Percentiles rank a stretch among this genome's conserved stretches.
phyloP scores from a whole-genome alignment of 2,329 filamentous ascomycete species.

The Taxawa tesnikishii region DNA sequence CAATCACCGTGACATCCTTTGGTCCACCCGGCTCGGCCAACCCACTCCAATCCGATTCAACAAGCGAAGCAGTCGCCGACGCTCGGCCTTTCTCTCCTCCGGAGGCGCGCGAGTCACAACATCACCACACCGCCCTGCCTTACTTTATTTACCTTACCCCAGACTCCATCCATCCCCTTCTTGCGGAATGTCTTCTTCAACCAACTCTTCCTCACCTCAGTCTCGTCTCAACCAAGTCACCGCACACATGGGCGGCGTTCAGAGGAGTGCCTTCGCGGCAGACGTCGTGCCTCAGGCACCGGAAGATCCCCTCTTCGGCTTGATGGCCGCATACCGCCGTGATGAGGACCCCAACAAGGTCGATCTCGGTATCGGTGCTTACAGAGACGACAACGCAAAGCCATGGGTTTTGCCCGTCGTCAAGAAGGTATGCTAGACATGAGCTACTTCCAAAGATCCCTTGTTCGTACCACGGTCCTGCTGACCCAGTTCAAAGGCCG shows the following conservation, averaged over 20 bases:
- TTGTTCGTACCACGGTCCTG: neutral
- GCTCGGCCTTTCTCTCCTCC: no score
- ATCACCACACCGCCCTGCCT: no score
- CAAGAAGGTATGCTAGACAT: constrained; percentile 59
- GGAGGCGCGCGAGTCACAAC: no score
- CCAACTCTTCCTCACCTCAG: constrained; percentile 23
- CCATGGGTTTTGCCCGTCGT: constrained; percentile 95
- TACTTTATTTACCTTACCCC: no score
- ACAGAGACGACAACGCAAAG: constrained; percentile 89
- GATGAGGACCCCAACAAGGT: constrained; percentile 72
- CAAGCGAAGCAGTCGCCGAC: no score
- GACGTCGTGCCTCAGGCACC: constrained; percentile 77
- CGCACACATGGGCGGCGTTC: constrained; percentile 55
- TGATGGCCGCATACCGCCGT: constrained; percentile 77
- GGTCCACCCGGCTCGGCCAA: no score
- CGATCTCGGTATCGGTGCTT: constrained; percentile 89
- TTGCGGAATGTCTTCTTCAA: no score
- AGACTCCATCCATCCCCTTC: no score
- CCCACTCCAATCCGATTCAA: no score
- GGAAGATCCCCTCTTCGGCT: constrained; percentile 86
- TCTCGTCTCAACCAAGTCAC: constrained; percentile 44
- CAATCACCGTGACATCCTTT: no score
- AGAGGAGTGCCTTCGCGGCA: constrained; percentile 59
- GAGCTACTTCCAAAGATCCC: neutral
- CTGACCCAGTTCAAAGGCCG: constrained; percentile 49